Evolutionary conservation across 108 stramenopile species (phyloP), one percentile per base, ranked within the genome.

Genomic region (Schizochytrium sp.): DNA sequence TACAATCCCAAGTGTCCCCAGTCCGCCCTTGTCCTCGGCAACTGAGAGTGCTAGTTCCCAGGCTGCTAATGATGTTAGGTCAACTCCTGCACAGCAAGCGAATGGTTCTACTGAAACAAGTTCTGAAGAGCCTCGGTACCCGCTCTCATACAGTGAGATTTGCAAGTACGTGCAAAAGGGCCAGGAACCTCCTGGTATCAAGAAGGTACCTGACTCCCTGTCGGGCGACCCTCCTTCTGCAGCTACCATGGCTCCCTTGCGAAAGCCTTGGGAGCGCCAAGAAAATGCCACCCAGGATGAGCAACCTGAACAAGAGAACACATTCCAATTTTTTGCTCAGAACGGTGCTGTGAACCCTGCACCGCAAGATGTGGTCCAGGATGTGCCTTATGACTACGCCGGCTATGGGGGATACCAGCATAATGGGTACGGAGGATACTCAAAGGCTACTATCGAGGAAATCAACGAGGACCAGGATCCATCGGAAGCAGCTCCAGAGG

Each of bases 131-230:
- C 0, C 15, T 41, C 19, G 15, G 76, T 55, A 83, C 53, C 76
- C 76, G 10, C 76, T 55, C 47, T 83, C 76, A n/a, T 83, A 83
- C 76, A 55, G 5, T n/a, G 76, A 83, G 17, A 83, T 83, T 2
- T 17, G 10, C 45, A 13, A 28, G 47, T 55, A 55, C 15, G 76
- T 83, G 45, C 76, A 83, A 50, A 12, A 50, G 76, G 76, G 47
- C 76, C 38, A 83, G 47, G 28, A 49, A 53, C 76, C 76, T 5
- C 76, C 76, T 38, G 76, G 76, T 10, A 28, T 83, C 53, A 10
- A 55, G 76, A 50, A 83, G 0, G 55, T 83, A 38, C 76, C 76
- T 10, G 28, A 83, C 3, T n/a, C 49, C 50, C 76, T 83, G n/a
- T 55, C 50, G 17, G 28, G 53, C 13, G 76, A 83, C 28, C 50